A percentile compares a stretch with the other conserved stretches of the same genome.
phyloP scores from a whole-genome alignment of 441 rosid species.

The Kokia cookei region DNA sequence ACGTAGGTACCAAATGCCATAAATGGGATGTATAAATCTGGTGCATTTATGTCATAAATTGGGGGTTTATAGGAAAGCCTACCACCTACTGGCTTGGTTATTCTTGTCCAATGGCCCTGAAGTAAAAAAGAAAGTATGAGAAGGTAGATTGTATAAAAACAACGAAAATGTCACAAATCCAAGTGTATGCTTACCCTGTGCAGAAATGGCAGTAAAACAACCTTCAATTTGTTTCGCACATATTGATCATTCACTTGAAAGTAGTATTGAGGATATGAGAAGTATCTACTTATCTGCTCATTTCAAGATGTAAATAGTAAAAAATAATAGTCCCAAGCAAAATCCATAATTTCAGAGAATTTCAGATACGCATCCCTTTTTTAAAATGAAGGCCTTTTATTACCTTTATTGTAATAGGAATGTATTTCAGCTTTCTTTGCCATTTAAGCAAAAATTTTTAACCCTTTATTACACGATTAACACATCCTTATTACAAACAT shows the following conservation, averaged over 20 bases:
- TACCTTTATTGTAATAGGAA: not conserved
- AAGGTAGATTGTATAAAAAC: not conserved
- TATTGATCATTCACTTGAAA: constrained; percentile 96
- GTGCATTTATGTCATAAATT: constrained; percentile 83
- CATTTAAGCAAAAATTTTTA: not conserved
- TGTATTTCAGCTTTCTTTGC: not conserved
- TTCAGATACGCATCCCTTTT: not conserved
- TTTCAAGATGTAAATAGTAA: constrained; percentile 5
- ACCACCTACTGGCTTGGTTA: constrained; percentile 92
- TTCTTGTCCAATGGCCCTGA: constrained; percentile 95
- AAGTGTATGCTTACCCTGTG: constrained; percentile 58
- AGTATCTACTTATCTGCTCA: constrained; percentile 75
- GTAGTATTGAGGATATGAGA: constrained; percentile 93
- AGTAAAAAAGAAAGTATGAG: constrained; percentile 11
- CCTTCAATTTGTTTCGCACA: constrained; percentile 91
- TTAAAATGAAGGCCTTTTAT: not conserved
- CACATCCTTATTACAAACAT: not conserved
- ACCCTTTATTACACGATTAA: not conserved
- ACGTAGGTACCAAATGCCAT: constrained; percentile 94
- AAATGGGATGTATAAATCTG: constrained; percentile 86
- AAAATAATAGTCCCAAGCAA: not conserved
- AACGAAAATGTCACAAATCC: not conserved
- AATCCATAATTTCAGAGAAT: not conserved
- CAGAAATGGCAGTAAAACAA: constrained; percentile 77
- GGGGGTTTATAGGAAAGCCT: constrained; percentile 93